Evolutionary conservation across 306 rosid genomes (phyloP), one percentile per base, ranked within the genome.

Genomic region (Lathyrus aphaca): DNA sequence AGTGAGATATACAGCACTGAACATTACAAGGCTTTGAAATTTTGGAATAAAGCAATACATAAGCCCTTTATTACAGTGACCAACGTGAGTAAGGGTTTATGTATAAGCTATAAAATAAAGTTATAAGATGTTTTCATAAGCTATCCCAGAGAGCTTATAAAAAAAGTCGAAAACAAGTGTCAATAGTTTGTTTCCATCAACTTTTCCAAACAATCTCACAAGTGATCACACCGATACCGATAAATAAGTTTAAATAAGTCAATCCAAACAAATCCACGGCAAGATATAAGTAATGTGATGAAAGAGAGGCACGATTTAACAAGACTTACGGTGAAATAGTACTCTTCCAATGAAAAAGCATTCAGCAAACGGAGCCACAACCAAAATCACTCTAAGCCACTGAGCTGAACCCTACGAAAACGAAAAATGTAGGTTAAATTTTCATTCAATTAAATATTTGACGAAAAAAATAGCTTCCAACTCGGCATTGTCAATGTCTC

Each of bases 341-440:
- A 55, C n/a, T 15, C 38, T 55, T 55, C 38, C 38, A 56, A 3
- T 0, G 12, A 56, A 10, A 0, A 10, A 0, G 25, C 1, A 53
- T 53, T 51, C 58, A 18, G 14, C 58, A 19, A 51, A 10, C n/a
- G n/a, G 15, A 21, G n/a, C n/a, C 15, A 53, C 29, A 21, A 10
- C 32, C 62, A 56, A 7, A 37, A 7, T 8, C 62, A 13, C 10
- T 0, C 23, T 17, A 5, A 13, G 11, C 10, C 17, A 56, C 30
- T 56, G 39, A 56, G 27, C n/a, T n/a, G 18, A 56, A 56, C 14
- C 39, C 62, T 56, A 56, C 39, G 5, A 11, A 56, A 55, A 55
- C 3, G 58, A 51, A 11, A 12, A 64, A 23, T 10, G 8, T 19
- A 51, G 58, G 30, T 13, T 21, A 19, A 35, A 1, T 16, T 16